These are phyloP conservation scores for Termitomyces sp. DNA, from an alignment of 768 basidiomycete species.

Conservation along the genomic window DNA sequence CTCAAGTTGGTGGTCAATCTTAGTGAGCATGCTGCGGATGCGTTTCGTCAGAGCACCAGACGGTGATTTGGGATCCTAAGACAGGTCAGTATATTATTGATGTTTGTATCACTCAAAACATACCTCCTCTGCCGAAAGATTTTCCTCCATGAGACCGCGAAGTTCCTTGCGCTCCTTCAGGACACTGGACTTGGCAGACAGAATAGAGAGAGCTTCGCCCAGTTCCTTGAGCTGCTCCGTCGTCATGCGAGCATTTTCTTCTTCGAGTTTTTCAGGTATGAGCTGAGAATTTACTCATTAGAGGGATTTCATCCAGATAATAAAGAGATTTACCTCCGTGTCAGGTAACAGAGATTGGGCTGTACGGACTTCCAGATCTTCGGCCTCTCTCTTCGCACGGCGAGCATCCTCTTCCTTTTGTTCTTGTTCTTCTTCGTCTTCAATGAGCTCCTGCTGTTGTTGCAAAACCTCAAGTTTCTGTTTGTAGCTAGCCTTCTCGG, in stretches of 20 bases:
- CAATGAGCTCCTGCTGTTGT: slow-evolving; percentile 98
- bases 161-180: slow-evolving; percentile 95
- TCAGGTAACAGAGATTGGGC: slow-evolving; percentile 85
- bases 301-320: neutral
- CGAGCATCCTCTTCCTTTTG: slow-evolving; percentile 92
- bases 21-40: slow-evolving; percentile 91
- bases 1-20: slow-evolving; percentile 88
- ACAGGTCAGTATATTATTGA: neutral
- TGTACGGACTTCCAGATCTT: slow-evolving; percentile 70
- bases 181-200: slow-evolving; percentile 92
- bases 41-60: slow-evolving; percentile 90
- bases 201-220: slow-evolving; percentile 81
- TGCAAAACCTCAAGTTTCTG: slow-evolving; percentile 97
- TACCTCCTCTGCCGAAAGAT: slow-evolving; percentile 83
- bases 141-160: slow-evolving; percentile 88
- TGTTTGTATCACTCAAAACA: slow-evolving; percentile 5
- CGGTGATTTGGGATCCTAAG: slow-evolving; percentile 74
- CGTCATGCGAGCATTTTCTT: slow-evolving; percentile 91
- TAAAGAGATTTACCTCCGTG: slow-evolving; percentile 55
- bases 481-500: slow-evolving; percentile 92
- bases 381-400: slow-evolving; percentile 74
- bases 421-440: slow-evolving; percentile 98
- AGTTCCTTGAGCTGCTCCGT: slow-evolving; percentile 93
- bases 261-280: slow-evolving; percentile 50
- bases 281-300: slow-evolving; percentile 34